Base-by-base conservation (phyloP, 2,329 filamentous ascomycete species). In the Sarocladium brachiariae region DNA sequence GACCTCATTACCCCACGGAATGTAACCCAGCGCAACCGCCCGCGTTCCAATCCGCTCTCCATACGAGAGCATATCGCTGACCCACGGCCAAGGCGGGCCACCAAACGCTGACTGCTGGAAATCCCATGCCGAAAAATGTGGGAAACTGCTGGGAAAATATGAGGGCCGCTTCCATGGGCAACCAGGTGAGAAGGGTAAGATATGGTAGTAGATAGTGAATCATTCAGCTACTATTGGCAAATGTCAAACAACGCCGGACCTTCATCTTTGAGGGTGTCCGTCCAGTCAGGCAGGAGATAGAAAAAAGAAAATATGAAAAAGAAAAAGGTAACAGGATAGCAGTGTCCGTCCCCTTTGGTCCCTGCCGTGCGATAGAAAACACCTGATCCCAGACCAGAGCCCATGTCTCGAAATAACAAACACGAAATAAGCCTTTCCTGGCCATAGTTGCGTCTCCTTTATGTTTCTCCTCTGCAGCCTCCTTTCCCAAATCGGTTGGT, bases 1-100 rank as follows among this genome's bases (percentile, higher is more conserved):
- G n/a, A 14, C 14, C 39, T 43, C 39, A 43, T 43, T 43, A 43
- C 39, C 39, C 39, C 39, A 43, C 39, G 39, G 39, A 43, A 43
- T 43, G 39, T 14, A 43, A 16, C 39, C 39, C 39, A 43, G 24
- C 27, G 39, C 39, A 43, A 43, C 39, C 19, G 14, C 39, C 39
- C 39, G 39, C 39, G 39, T 43, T 43, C 39, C 39, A 43, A 43
- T 43, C 16, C 37, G n/a, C 35, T 21, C 35, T 6, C 11, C 35
- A n/a, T n/a, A n/a, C n/a, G n/a, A n/a, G n/a, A n/a, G n/a, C 16
- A 35, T 14, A 30, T 13, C 27, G 13, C 7, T 30, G 13, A 7
- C 27, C 27, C 7, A 13, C 27, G 7, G 13, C 7, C 27, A 13
- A 30, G 27, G 7, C 27, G 7, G 27, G 7, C 27, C 27, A 7